phyloP scores from a whole-genome alignment of 2,329 filamentous ascomycete species.

The Alternaria dauci region DNA sequence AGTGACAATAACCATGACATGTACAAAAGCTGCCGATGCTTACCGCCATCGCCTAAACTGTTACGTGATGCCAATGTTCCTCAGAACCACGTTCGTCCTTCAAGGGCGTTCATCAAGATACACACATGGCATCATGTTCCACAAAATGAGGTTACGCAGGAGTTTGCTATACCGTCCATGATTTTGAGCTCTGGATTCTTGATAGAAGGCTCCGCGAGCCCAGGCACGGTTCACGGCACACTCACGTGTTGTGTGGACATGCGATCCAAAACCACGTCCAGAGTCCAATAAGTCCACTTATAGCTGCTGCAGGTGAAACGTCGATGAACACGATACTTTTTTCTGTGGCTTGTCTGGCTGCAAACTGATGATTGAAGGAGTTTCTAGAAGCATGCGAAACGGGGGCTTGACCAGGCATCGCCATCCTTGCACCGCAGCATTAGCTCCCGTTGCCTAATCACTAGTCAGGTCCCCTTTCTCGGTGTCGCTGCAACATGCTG shows the following conservation, averaged over 20 bases:
- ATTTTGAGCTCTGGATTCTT: too few relatives aligned
- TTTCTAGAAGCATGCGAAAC: conserved; percentile 1
- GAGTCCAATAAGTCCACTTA: neutral
- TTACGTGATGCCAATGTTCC: fast-evolving
- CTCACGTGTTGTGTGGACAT: neutral
- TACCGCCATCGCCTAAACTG: too few relatives aligned
- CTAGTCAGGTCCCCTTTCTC: conserved; percentile 24
- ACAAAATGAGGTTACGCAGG: too few relatives aligned
- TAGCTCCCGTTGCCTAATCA: conserved; percentile 27
- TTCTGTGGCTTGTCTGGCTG: neutral
- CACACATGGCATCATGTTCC: too few relatives aligned
- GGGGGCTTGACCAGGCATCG: neutral
- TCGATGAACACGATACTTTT: neutral
- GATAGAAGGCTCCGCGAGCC: too few relatives aligned
- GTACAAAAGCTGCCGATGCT: too few relatives aligned
- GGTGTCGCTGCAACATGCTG: conserved; percentile 4
- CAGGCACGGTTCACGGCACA: neutral
- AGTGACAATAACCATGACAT: neutral
- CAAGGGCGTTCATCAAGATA: too few relatives aligned
- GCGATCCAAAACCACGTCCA: neutral
- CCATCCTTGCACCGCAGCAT: conserved; percentile 8
- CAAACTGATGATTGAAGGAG: neutral
- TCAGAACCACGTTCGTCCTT: too few relatives aligned
- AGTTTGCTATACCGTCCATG: too few relatives aligned
- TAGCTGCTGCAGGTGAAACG: neutral